Base-by-base conservation (phyloP, 306 rosid species). In the Vigna radiata region DNA sequence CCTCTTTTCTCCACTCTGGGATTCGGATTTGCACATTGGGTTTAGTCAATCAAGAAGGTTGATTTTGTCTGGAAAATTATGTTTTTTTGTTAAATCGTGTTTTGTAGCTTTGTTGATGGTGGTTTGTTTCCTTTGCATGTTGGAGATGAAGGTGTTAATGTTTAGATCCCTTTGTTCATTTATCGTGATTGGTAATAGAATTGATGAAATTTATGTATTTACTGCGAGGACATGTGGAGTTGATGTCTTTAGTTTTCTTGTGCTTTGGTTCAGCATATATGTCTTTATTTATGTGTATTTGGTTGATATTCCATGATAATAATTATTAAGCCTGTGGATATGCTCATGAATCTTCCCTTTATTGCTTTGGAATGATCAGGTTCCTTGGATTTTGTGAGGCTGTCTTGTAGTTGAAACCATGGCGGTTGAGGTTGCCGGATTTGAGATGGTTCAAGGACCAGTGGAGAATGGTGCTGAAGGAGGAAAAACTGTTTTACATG, bases 371-470 rank as follows among this genome's bases (percentile, higher is more conserved):
- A 27, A 65, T 60, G 85, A 61, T 60, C 85, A 91, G 89, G 89
- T 76, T 73, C 68, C 31, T 81, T 69, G 56, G 81, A 65, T 77
- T 75, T 79, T 68, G 75, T 75, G 83, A 85, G 87, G 75, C 67
- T 82, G 64, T 70, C 25, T 68, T 85, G 78, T 80, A 58, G 81
- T 70, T 76, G 83, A 83, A 85, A 84, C 41, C 74, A 93, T 93
- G 98, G 95, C 91, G 25, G 85, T 91, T 44, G 98, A 93, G 86
- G 90, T 91, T 86, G 86, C 14, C 50, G 98, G 95, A 77, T 93
- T 93, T 80, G 97, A 93, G 95, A 87, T 82, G 87, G 95, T 91
- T 74, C 79, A 89, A 61, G 95, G 85, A 25, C 98, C 97, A 11
- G 56, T 68, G 66, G 98, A 86, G 44, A 77, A 77, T 47, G 77